Evolutionary conservation across 2,329 filamentous ascomycete genomes (phyloP).

Genomic region (Shiraia sp.): DNA sequence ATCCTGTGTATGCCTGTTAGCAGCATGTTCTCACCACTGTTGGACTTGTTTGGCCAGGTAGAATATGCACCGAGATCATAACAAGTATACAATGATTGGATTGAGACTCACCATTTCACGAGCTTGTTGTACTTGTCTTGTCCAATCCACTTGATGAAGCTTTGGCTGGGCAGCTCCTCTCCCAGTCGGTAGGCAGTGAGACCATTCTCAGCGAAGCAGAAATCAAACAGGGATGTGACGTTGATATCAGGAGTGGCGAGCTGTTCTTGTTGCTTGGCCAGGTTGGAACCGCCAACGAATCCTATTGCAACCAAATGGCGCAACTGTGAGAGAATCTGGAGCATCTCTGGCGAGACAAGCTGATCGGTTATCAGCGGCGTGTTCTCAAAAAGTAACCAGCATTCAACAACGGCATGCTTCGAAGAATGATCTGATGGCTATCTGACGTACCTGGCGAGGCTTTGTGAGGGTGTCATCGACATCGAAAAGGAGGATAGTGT

Average conservation of each 20-base stretch:
- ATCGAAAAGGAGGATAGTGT: slow-evolving; percentile 95
- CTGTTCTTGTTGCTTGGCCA: slow-evolving; percentile 95
- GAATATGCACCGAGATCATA: background rate
- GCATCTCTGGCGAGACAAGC: slow-evolving; percentile 78
- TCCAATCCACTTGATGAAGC: slow-evolving; percentile 90
- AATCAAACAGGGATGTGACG: slow-evolving; percentile 91
- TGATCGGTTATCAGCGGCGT: slow-evolving; percentile 42
- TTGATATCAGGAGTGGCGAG: slow-evolving; percentile 68
- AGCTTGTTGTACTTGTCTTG: slow-evolving; percentile 83
- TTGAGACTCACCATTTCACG: slow-evolving; percentile 56
- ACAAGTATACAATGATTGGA: background rate
- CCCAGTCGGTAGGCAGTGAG: slow-evolving; percentile 88
- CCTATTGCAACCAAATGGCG: slow-evolving; percentile 88
- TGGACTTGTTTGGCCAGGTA: no score
- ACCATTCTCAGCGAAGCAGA: slow-evolving; percentile 96
- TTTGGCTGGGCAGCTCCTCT: slow-evolving; percentile 72
- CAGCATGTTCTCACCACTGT: slow-evolving; percentile 30
- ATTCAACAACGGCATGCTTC: background rate
- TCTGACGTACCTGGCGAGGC: slow-evolving; percentile 67
- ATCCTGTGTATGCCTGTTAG: slow-evolving; percentile 45
- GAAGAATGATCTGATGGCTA: background rate
- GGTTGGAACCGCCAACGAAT: slow-evolving; percentile 90
- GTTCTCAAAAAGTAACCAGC: background rate
- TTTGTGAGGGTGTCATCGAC: slow-evolving; percentile 91
- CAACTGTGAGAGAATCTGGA: slow-evolving; percentile 75